Evolutionary conservation across 306 rosid species (phyloP), one percentile per base, ranked within the genome.

Genomic region (Vigna nakashimae): DNA sequence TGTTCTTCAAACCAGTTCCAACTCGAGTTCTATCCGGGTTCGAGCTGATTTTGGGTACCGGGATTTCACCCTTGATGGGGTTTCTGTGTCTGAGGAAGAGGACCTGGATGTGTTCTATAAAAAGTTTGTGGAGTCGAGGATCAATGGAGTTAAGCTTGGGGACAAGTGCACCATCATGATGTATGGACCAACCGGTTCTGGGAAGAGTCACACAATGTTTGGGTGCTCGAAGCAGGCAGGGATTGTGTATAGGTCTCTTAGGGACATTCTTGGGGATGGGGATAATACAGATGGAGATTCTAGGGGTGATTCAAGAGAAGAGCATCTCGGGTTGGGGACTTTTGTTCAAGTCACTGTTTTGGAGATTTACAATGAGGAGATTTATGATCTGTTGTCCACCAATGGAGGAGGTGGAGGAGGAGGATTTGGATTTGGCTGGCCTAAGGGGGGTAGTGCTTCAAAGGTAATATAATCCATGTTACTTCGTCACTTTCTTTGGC

Each of bases 161-260:
- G 96, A 96, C 66, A 96, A 96, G 71, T 96, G 98, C 38, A 96
- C 99, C 13, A 79, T 96, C 14, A 96, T 96, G 99, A 96, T 91
- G 99, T 96, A 96, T 45, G 98, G 99, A 1, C 99, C 99, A 0
- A 96, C 98, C 2, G 99, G 99, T 52, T 90, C 99, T 55, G 99
- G 99, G 1, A 96, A 96, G 91, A 96, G 99, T 65, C 96, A 96
- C 77, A 91, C 93, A 5, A 96, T 96, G 99, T 96, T 96, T 24
- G 99, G 99, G 40, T 87, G 96, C 76, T 68, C 88, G 3, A 96
- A 91, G 82, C 91, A 88, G 79, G 92, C 98, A 1, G 99, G 99
- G 76, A 96, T 96, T 57, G 99, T 92, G 62, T 96, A 96, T 70
- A 63, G 93, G 80, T 87, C 98, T 15, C 75, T 96, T 74, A 96